phyloP scores from a whole-genome alignment of 1,284 basidiomycete genomes.

The Heterobasidion irregulare region DNA sequence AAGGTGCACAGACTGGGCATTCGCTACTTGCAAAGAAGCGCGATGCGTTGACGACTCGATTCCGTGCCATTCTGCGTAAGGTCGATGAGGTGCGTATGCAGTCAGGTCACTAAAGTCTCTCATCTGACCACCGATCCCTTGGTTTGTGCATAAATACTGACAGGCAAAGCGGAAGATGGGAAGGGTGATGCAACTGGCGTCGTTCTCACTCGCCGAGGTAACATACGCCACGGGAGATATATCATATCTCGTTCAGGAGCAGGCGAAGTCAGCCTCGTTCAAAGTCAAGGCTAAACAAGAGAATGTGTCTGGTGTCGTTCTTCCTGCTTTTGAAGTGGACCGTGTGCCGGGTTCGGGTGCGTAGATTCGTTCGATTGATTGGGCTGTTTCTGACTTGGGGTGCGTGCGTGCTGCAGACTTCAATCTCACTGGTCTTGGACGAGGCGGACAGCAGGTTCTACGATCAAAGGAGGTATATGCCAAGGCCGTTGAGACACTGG shows the following conservation, averaged over 20 bases:
- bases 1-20: constrained; percentile 96
- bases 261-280: constrained; percentile 88
- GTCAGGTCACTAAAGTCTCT: not conserved
- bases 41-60: constrained; percentile 90
- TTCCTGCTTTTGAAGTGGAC: constrained; percentile 93
- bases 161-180: constrained; percentile 99
- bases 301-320: constrained; percentile 96
- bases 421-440: constrained; percentile 93
- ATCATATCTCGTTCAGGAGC: constrained; percentile 90
- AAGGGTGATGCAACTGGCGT: constrained; percentile 94
- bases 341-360: constrained; percentile 74
- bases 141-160: not conserved
- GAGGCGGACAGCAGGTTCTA: constrained; percentile 95
- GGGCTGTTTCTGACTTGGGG: not conserved
- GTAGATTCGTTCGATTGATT: not conserved
- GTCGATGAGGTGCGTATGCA: constrained; percentile 76
- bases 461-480: constrained; percentile 93
- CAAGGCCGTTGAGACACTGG: constrained; percentile 94
- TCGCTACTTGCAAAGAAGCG: constrained; percentile 93
- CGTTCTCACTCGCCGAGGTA: constrained; percentile 97
- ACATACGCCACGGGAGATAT: constrained; percentile 98
- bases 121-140: not conserved
- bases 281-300: constrained; percentile 94
- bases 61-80: constrained; percentile 83
- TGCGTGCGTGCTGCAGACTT: constrained; percentile 62